Base-by-base conservation (phyloP, 2,329 filamentous ascomycete species). In the Chrysoporthe cubensis region DNA sequence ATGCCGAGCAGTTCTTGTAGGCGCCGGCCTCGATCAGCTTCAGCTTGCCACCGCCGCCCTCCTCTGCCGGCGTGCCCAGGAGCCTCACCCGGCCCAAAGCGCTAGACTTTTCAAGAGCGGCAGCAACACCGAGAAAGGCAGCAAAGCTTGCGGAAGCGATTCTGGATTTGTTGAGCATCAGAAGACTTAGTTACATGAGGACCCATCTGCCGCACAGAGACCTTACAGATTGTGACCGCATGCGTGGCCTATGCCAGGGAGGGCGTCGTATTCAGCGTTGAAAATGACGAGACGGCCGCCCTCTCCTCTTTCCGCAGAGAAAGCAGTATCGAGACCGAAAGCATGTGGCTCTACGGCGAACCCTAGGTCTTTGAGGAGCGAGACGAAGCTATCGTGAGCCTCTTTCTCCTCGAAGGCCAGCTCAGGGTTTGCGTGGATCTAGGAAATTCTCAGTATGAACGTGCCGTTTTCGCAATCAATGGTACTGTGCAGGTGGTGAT, bases 261-360 rank as follows among this genome's bases (percentile, higher is more conserved):
- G 76, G 0, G 82, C 83, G 68, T 85, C 83, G 67, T 84, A 84
- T 72, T 84, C 82, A 65, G 79, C 80, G 69, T 81, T 82, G 68
- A 79, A 78, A 34, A 79, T 75, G 40, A 83, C 73, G 0, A 81
- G 76, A 0, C 78, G 77, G 4, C 81, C 81, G 5, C 80, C 81
- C 0, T 75, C 72, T 40, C 84, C 83, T 59, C 76, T 75, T 16
- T 80, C 76, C 13, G 80, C 82, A 60, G 82, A 80, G 70, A 88
- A 88, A 1, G 84, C 79, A 0, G 86, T 88, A 9, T 80, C 76
- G 0, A 88, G 71, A 2, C 82, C 85, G 71, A 85, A 85, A 0
- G 84, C 82, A 64, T 84, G 80, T 0, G 80, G 80, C 4, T 77
- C 83, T 7, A 87, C 83, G 0, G 72, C 67, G 71, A 83, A 85